Percentiles rank a stretch among this genome's conserved stretches.
Evolutionary conservation across 768 basidiomycete species (phyloP).

Genomic region (Gymnopilus junonius): DNA sequence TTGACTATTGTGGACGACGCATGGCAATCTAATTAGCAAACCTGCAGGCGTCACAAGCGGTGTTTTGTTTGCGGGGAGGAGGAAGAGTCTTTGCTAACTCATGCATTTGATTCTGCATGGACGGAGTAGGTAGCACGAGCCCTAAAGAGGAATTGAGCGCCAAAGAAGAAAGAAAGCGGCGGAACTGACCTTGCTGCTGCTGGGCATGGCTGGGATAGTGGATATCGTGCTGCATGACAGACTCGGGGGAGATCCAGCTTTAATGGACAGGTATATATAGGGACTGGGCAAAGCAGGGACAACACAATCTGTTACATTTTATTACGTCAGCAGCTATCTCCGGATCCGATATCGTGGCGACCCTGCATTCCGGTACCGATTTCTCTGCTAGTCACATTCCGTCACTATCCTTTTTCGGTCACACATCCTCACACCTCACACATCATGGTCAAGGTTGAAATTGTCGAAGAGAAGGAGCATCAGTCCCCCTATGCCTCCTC

Average conservation of each 20-base stretch:
- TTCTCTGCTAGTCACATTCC: constrained; percentile 14
- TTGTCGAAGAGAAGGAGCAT: constrained; percentile 82
- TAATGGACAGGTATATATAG: constrained; percentile 39
- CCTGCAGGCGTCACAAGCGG: constrained; percentile 94
- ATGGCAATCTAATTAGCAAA: constrained; percentile 27
- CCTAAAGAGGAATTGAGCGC: constrained; percentile 39
- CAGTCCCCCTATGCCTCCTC: constrained; percentile 76
- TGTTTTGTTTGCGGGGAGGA: constrained; percentile 90
- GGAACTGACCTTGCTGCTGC: constrained; percentile 40
- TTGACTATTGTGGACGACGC: constrained; percentile 12
- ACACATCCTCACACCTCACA: constrained; percentile 23
- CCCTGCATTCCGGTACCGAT: constrained; percentile 30
- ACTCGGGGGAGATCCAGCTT: constrained; percentile 22
- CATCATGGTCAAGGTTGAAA: constrained; percentile 92
- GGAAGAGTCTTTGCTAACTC: constrained; percentile 81
- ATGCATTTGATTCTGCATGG: constrained; percentile 82
- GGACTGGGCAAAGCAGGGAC: constrained; percentile 25
- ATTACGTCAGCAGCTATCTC: constrained; percentile 27
- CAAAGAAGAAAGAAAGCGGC: constrained; percentile 13
- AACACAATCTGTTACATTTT: constrained; percentile 26
- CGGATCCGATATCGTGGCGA: constrained; percentile 25
- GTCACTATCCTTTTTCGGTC: constrained; percentile 27
- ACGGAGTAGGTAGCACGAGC: constrained; percentile 63
- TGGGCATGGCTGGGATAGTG: constrained; percentile 26
- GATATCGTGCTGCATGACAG: constrained; percentile 40